Conservation (phyloP, 1,284 basidiomycete species). For the Cryptococcus sp. region DNA sequence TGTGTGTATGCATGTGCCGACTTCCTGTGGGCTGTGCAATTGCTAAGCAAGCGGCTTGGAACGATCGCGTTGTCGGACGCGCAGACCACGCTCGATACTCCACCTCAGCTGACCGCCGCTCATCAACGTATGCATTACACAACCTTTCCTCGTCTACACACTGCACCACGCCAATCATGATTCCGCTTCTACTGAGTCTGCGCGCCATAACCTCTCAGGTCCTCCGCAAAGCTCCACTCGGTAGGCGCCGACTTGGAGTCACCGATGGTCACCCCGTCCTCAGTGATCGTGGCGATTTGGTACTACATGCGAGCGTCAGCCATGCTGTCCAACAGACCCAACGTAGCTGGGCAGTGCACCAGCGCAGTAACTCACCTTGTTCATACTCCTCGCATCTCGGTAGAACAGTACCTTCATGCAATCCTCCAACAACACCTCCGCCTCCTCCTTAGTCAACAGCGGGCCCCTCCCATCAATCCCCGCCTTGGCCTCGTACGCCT, state of each 20-base stretch:
- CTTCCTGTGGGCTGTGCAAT: no score
- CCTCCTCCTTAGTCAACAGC: conserved; percentile 72
- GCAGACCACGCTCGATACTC: no score
- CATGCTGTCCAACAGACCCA: neutral
- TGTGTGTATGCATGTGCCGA: no score
- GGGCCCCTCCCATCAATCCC: conserved; percentile 75
- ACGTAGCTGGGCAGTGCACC: neutral
- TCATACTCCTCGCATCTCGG: conserved; percentile 90
- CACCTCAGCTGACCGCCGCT: no score
- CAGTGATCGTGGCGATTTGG: conserved; percentile 88
- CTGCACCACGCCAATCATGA: neutral
- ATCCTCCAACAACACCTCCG: conserved; percentile 72
- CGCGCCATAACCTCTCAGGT: conserved; percentile 61
- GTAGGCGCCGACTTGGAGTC: conserved; percentile 76
- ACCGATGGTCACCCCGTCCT: conserved; percentile 71
- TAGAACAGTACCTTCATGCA: conserved; percentile 96
- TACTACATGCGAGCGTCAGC: conserved; percentile 58
- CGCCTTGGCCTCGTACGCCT: conserved; percentile 56
- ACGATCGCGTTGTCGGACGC: no score
- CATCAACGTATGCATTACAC: conserved; percentile 5
- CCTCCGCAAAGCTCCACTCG: conserved; percentile 88
- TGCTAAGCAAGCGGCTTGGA: no score
- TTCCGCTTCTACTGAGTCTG: conserved; percentile 57
- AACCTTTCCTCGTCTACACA: neutral
- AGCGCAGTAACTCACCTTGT: conserved; percentile 65